Percentiles rank a stretch among this genome's conserved stretches.
These are phyloP conservation scores for Pisolithus orientalis DNA, from an alignment of 768 basidiomycete species.

Conservation along the genomic window DNA sequence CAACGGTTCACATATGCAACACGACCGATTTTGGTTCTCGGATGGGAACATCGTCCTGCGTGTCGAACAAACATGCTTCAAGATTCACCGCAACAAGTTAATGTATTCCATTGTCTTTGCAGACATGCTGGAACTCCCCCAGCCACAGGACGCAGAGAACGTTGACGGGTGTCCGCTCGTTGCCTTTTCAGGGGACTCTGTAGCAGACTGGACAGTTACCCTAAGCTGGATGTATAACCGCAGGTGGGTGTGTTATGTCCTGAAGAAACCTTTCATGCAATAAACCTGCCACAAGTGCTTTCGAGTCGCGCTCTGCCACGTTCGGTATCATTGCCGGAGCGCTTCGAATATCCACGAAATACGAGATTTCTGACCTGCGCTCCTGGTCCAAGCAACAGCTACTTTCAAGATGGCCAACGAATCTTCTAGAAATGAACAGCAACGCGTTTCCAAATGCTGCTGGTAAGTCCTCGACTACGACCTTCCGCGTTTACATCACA, in stretches of 20 bases:
- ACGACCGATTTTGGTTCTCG: conserved; percentile 24
- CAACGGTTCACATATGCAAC: neutral
- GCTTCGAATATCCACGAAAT: conserved; percentile 32
- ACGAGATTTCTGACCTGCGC: conserved; percentile 27
- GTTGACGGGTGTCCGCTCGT: conserved; percentile 29
- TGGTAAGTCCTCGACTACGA: conserved; percentile 16
- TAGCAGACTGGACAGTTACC: conserved; percentile 24
- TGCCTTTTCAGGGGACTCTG: conserved; percentile 17
- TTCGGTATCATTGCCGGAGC: conserved; percentile 23
- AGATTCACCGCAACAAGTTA: conserved; percentile 19
- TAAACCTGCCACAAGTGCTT: conserved; percentile 14
- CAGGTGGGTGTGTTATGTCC: conserved; percentile 16
- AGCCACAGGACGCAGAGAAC: conserved; percentile 23
- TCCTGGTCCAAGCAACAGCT: conserved; percentile 20
- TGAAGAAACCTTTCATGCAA: neutral
- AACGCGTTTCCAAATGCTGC: conserved; percentile 25
- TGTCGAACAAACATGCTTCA: conserved; percentile 18
- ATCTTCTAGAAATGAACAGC: conserved; percentile 21
- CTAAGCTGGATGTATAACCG: conserved; percentile 30
- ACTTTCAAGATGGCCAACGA: conserved; percentile 24
- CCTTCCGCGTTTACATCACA: neutral
- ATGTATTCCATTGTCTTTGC: conserved; percentile 24
- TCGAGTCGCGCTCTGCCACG: conserved; percentile 12
- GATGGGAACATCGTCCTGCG: conserved; percentile 33
- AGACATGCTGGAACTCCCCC: conserved; percentile 32